Evolutionary conservation across 805 yeast species (phyloP).

Genomic region (Wickerhamiella brachini): DNA sequence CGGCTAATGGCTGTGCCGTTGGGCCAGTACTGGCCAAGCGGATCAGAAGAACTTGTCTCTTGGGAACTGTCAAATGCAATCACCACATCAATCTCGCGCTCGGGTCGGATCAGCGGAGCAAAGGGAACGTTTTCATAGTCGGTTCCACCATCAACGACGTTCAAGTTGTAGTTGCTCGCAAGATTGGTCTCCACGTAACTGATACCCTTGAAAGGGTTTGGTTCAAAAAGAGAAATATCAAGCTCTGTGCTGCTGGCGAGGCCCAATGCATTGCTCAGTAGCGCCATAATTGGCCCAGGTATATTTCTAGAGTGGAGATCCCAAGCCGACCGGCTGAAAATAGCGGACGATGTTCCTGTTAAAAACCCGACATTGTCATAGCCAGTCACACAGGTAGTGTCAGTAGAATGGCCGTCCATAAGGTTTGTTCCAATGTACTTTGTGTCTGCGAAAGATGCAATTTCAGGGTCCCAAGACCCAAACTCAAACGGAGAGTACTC

Average conservation of each 20-base stretch:
- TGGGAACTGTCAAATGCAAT: constrained; percentile 42
- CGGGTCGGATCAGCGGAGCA: constrained; percentile 45
- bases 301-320: constrained; percentile 44
- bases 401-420: constrained; percentile 44
- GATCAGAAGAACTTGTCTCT: constrained; percentile 37
- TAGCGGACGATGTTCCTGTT: constrained; percentile 69
- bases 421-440: constrained; percentile 53
- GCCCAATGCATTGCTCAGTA: constrained; percentile 33
- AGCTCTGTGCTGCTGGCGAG: constrained; percentile 24
- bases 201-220: constrained; percentile 49
- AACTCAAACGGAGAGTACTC: constrained; percentile 47
- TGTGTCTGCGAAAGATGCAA: constrained; percentile 48
- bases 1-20: constrained; percentile 43
- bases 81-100: constrained; percentile 45
- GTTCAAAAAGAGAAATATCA: constrained; percentile 49
- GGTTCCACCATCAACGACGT: constrained; percentile 63
- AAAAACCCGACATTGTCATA: constrained; percentile 72
- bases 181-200: constrained; percentile 22
- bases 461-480: constrained; percentile 79
- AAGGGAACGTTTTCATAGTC: constrained; percentile 55
- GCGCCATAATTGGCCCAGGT: constrained; percentile 32
- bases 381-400: constrained; percentile 43
- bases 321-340: constrained; percentile 47
- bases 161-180: constrained; percentile 32
- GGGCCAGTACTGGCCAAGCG: constrained; percentile 54